phyloP scores from a whole-genome alignment of 495 filamentous ascomycete genomes.

The Penicillium atrosanguineum region DNA sequence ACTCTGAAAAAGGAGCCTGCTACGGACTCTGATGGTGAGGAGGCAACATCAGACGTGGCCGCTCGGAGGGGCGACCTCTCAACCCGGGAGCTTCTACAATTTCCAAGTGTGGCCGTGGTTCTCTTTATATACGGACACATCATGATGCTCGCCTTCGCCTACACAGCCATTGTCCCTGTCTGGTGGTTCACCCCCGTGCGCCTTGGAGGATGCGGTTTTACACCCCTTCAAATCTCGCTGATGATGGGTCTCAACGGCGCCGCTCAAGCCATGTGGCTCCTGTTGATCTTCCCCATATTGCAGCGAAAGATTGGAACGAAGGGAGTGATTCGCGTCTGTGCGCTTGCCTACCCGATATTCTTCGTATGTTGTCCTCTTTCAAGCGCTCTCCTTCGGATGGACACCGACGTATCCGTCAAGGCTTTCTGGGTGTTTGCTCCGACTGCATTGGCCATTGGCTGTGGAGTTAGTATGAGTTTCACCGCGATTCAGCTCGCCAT shows the following conservation, averaged over 20 bases:
- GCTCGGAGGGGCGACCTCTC: constrained; percentile 28
- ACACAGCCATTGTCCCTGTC: neutral
- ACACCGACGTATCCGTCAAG: constrained; percentile 19
- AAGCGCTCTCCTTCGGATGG: constrained; percentile 50
- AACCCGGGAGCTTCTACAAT: constrained; percentile 53
- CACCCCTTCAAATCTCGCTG: constrained; percentile 54
- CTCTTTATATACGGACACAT: constrained; percentile 58
- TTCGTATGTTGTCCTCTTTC: constrained; percentile 48
- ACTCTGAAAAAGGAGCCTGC: constrained; percentile 36
- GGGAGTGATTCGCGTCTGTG: constrained; percentile 54
- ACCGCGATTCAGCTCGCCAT: constrained; percentile 65
- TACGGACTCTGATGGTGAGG: neutral
- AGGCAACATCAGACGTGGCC: constrained; percentile 1
- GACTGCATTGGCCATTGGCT: constrained; percentile 39
- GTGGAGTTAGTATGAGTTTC: constrained; percentile 66
- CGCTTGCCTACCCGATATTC: constrained; percentile 56
- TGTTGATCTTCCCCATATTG: constrained; percentile 60
- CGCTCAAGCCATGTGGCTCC: constrained; percentile 62
- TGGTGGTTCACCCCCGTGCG: constrained; percentile 14
- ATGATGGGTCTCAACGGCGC: constrained; percentile 58
- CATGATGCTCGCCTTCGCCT: constrained; percentile 61
- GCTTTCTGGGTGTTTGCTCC: constrained; percentile 57
- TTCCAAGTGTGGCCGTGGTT: constrained; percentile 61
- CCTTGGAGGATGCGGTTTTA: constrained; percentile 62
- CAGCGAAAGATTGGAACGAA: constrained; percentile 59